Evolutionary conservation across 306 rosid species (phyloP).

Genomic region (Corylus heterophylla): DNA sequence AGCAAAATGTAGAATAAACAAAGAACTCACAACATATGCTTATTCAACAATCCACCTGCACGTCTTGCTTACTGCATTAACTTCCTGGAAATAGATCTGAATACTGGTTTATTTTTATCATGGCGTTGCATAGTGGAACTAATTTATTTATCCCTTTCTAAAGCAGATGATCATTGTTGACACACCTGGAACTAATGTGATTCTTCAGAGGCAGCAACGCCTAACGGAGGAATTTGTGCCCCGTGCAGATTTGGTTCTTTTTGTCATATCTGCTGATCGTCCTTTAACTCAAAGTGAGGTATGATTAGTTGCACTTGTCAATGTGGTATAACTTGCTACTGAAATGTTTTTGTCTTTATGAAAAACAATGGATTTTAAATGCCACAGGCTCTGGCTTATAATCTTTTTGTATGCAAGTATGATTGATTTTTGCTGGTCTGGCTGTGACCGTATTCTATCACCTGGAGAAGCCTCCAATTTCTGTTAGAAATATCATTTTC

Average conservation of each 20-base stretch:
- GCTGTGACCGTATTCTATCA: neutral
- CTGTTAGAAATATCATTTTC: neutral
- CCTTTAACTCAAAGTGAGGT: constrained; percentile 99
- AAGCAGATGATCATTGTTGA: constrained; percentile 90
- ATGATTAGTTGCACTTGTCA: constrained; percentile 18
- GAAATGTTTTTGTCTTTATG: neutral
- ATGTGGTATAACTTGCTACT: constrained; percentile 6
- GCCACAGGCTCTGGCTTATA: neutral
- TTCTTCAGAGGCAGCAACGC: constrained; percentile 95
- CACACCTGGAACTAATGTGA: constrained; percentile 99
- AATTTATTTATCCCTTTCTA: constrained; percentile 11
- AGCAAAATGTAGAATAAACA: neutral
- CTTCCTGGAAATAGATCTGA: neutral
- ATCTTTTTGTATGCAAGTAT: neutral
- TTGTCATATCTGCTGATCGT: constrained; percentile 95
- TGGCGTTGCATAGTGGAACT: neutral
- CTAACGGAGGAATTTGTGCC: constrained; percentile 98
- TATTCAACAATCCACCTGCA: constrained; percentile 7
- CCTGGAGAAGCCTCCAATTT: neutral
- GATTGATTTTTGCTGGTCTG: neutral
- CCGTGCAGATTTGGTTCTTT: constrained; percentile 95
- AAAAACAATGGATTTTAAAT: neutral
- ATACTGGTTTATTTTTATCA: constrained; percentile 2
- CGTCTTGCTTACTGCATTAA: neutral
- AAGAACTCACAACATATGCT: neutral